Conservation (phyloP, 805 yeast genomes). For the Dipodascus albidus region DNA sequence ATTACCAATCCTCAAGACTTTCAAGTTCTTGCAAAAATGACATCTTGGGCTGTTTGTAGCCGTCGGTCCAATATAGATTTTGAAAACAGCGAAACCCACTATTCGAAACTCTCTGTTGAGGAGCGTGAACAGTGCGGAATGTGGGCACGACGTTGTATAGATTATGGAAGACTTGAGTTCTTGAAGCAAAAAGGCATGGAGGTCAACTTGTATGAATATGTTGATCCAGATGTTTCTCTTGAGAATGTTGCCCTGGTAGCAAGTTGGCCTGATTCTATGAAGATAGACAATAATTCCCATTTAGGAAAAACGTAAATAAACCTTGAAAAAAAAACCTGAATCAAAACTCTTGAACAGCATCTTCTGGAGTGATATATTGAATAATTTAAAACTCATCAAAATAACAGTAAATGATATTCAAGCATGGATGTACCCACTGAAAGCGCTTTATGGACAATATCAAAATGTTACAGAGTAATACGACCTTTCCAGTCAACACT, state of each 20-base stretch:
- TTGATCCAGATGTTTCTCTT: conserved; percentile 42
- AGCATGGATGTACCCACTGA: background rate
- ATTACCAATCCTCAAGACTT: conserved; percentile 19
- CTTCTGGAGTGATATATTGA: too few relatives aligned
- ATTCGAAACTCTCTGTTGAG: conserved; percentile 36
- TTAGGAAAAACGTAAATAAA: conserved; percentile 6
- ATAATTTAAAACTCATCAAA: too few relatives aligned
- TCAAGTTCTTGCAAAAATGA: conserved; percentile 44
- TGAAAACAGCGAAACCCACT: conserved; percentile 26
- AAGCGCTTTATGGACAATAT: background rate
- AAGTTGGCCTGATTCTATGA: background rate
- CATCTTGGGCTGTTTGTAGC: conserved; percentile 88
- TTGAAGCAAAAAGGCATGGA: conserved; percentile 22
- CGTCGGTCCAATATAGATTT: conserved; percentile 30
- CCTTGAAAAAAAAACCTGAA: background rate
- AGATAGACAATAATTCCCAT: background rate
- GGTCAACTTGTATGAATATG: conserved; percentile 48
- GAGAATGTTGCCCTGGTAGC: conserved; percentile 53
- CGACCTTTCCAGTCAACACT: background rate
- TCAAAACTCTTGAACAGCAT: background rate
- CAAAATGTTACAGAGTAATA: background rate
- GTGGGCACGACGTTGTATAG: conserved; percentile 60
- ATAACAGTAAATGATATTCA: too few relatives aligned
- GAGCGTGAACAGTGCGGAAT: conserved; percentile 54
- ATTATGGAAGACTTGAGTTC: conserved; percentile 53